Conservation (phyloP, 768 basidiomycete species). For the Serendipita sp. region DNA sequence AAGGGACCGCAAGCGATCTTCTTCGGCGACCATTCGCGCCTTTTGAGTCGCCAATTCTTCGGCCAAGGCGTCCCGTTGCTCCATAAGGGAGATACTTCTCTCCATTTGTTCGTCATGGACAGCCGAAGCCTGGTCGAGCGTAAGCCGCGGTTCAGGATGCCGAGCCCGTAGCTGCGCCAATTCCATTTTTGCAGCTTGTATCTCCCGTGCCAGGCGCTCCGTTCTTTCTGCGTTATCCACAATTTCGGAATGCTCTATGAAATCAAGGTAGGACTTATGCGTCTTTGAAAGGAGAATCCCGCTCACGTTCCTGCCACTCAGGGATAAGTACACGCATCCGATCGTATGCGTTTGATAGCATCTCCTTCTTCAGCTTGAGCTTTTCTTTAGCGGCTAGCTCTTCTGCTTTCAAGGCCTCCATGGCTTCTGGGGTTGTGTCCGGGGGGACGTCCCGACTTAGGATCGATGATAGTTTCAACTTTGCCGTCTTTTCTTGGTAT, state of each 20-base stretch:
- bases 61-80: conserved; percentile 23
- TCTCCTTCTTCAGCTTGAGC: background rate
- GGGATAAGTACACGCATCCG: conserved; percentile 4
- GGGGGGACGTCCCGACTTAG: background rate
- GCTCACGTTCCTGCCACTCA: conserved; percentile 3
- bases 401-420: background rate
- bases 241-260: background rate
- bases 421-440: background rate
- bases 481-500: conserved; percentile 1
- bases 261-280: background rate
- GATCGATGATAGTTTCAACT: background rate
- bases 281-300: background rate
- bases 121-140: conserved; percentile 55
- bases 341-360: background rate
- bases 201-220: conserved; percentile 36
- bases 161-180: conserved; percentile 68
- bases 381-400: background rate
- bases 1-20: background rate
- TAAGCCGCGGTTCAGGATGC: conserved; percentile 66
- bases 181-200: conserved; percentile 67
- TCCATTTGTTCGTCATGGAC: conserved; percentile 60
- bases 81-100: conserved; percentile 63
- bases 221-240: background rate
- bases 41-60: background rate
- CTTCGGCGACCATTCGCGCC: background rate